These are phyloP conservation scores for Chenopodium album DNA, from an alignment of 148 eudicot species.

Conservation along the genomic window DNA sequence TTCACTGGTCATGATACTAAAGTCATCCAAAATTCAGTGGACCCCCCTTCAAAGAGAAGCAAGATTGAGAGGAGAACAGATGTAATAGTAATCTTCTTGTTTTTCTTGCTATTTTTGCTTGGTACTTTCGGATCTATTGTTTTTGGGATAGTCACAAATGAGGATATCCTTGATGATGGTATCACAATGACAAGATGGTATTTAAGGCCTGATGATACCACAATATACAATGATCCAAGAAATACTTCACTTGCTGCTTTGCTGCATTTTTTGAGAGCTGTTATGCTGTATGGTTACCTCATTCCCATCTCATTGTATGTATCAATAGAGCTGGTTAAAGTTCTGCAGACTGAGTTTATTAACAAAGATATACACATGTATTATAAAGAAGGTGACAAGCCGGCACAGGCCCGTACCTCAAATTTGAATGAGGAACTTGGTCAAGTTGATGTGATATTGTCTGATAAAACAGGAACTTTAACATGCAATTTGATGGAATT, in stretches of 20 bases:
- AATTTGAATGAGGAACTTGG: slow-evolving; percentile 82
- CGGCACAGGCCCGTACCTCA: slow-evolving; percentile 70
- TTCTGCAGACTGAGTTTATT: slow-evolving; percentile 54
- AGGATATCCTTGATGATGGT: slow-evolving; percentile 42
- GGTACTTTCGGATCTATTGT: slow-evolving; percentile 46
- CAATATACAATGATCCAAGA: slow-evolving; percentile 45
- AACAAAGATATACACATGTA: slow-evolving; percentile 61
- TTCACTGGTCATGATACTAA: slow-evolving; percentile 73
- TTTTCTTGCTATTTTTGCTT: slow-evolving; percentile 40
- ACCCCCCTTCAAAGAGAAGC: slow-evolving; percentile 75
- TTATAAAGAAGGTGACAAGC: slow-evolving; percentile 54
- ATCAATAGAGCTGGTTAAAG: slow-evolving; percentile 67
- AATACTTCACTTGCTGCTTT: slow-evolving; percentile 43
- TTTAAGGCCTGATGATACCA: slow-evolving; percentile 51
- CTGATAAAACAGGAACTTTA: slow-evolving; percentile 77
- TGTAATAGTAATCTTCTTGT: slow-evolving; percentile 49
- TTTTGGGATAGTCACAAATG: slow-evolving; percentile 45
- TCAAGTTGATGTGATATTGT: slow-evolving; percentile 63
- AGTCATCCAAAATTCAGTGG: slow-evolving; percentile 58
- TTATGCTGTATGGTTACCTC: slow-evolving; percentile 60
- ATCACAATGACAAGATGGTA: slow-evolving; percentile 56
- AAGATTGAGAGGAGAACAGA: slow-evolving; percentile 60
- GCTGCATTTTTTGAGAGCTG: slow-evolving; percentile 51
- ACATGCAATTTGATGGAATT: slow-evolving; percentile 81
- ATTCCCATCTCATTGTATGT: slow-evolving; percentile 69